phyloP scores from a whole-genome alignment of 441 rosid species.

The Erysimum pusillum region DNA sequence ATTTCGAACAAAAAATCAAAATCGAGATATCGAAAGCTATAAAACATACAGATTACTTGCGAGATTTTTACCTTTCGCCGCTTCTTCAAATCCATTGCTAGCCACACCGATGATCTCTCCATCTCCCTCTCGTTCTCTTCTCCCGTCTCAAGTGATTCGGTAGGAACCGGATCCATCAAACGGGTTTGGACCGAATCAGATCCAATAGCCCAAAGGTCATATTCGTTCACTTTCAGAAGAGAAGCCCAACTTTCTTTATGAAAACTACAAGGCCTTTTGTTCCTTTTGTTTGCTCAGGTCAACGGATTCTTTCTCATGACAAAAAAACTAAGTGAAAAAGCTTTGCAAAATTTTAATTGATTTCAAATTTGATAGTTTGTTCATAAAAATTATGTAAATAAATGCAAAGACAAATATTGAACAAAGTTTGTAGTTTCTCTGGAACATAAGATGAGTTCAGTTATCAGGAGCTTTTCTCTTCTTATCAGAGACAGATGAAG shows the following conservation, averaged over 20 bases:
- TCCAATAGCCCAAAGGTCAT: not conserved
- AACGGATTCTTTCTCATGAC: too few relatives aligned
- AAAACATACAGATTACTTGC: conserved; percentile 44
- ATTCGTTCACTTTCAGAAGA: not conserved
- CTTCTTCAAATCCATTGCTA: conserved; percentile 42
- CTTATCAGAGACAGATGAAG: conserved; percentile 59
- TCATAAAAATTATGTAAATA: conserved; percentile 4
- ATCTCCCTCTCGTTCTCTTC: not conserved
- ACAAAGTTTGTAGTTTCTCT: conserved; percentile 1
- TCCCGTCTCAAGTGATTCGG: conserved; percentile 6
- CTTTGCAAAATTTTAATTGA: not conserved
- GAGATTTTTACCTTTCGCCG: conserved; percentile 49
- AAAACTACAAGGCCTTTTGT: conserved; percentile 13
- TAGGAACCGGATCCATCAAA: conserved; percentile 28
- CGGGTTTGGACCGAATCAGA: conserved; percentile 29
- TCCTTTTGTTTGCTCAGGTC: not conserved
- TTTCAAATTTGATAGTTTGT: conserved; percentile 1
- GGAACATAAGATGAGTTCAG: conserved; percentile 14
- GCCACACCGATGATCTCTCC: conserved; percentile 32
- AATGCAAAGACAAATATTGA: conserved; percentile 3
- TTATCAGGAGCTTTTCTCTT: conserved; percentile 69
- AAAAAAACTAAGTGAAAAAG: too few relatives aligned
- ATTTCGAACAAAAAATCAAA: not conserved
- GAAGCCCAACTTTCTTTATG: conserved; percentile 30
- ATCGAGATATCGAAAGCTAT: not conserved